Base-by-base conservation (phyloP, 2,329 filamentous ascomycete genomes). In the Verticillium alfalfae region DNA sequence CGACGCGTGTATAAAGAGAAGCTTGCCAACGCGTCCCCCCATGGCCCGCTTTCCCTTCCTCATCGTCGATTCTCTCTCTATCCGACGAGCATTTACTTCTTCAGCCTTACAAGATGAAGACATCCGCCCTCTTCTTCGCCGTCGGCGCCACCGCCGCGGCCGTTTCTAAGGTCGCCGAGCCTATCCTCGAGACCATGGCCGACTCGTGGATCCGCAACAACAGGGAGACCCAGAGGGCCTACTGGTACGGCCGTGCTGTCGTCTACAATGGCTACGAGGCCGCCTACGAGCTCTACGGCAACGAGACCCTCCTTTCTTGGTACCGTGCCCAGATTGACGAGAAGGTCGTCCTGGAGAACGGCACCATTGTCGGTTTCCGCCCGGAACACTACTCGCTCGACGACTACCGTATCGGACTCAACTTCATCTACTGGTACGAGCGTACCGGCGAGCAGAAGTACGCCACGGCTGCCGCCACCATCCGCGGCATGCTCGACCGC, bases 401-500 rank as follows among this genome's bases (percentile, higher is more conserved):
- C 63, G 79, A 85, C 64, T 78, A 84, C 63, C 79, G 83, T 13
- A 75, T 84, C 38, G 83, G 82, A 12, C 78, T 81, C 65, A 82
- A 81, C 67, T 71, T 83, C 52, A 73, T 85, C 3, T 81, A 75
- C 66, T 78, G 82, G 73, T 80, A 81, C 66, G 75, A 78, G 65
- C 69, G 75, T 62, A 80, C 79, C 0, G 75, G 75, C 13, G 75
- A 80, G 55, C 67, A 73, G n/a, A 83, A 81, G 67, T 85, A 83
- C 70, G 78, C 78, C 66, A 68, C 68, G 9, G 83, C 82, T 0
- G 80, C 82, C 5, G 75, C 75, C 7, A 72, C 74, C 5, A 73
- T 86, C 55, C 74, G 80, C 15, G 66, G 71, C 31, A 79, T 82
- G 65, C 68, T 85, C 15, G 70, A 83, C 62, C 69, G 73, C 36